phyloP scores from a whole-genome alignment of 768 basidiomycete genomes.

The Mycena kentingensis region DNA sequence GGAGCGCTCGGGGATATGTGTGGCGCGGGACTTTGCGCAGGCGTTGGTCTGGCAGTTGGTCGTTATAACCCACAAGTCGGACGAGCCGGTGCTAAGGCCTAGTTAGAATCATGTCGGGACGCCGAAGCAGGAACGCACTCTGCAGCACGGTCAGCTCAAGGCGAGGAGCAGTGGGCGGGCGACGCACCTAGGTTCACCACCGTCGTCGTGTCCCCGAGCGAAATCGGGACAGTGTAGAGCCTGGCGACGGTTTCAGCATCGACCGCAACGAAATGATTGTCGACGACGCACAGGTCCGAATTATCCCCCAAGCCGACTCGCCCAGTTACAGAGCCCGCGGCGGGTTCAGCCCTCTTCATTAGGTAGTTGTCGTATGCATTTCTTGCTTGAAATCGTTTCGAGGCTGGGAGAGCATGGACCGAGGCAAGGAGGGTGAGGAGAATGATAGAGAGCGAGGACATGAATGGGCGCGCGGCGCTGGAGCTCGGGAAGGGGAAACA shows the following conservation, averaged over 20 bases:
- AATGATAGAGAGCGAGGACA: constrained; percentile 20
- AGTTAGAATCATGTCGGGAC: background rate
- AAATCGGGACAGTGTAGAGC: constrained; percentile 48
- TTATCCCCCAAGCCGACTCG: constrained; percentile 36
- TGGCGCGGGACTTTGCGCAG: constrained; percentile 38
- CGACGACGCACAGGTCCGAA: constrained; percentile 20
- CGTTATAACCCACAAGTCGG: constrained; percentile 69
- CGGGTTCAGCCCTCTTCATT: constrained; percentile 25
- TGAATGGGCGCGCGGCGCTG: constrained; percentile 33
- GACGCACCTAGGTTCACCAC: constrained; percentile 50
- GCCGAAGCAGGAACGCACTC: background rate
- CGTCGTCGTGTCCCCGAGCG: constrained; percentile 42
- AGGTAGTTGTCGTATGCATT: constrained; percentile 7
- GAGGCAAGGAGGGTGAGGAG: constrained; percentile 22
- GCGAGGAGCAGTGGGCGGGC: no score
- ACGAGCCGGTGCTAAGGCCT: constrained; percentile 64
- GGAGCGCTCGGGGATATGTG: constrained; percentile 44
- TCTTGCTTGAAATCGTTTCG: constrained; percentile 25
- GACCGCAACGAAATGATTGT: background rate
- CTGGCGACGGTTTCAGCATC: constrained; percentile 7
- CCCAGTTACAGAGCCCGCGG: constrained; percentile 36
- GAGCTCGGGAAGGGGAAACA: constrained; percentile 19
- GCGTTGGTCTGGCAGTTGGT: constrained; percentile 43
- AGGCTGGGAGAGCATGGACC: constrained; percentile 22
- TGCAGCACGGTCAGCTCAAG: background rate